phyloP scores from a whole-genome alignment of 2,329 filamentous ascomycete species.

The Colletotrichum lentis region DNA sequence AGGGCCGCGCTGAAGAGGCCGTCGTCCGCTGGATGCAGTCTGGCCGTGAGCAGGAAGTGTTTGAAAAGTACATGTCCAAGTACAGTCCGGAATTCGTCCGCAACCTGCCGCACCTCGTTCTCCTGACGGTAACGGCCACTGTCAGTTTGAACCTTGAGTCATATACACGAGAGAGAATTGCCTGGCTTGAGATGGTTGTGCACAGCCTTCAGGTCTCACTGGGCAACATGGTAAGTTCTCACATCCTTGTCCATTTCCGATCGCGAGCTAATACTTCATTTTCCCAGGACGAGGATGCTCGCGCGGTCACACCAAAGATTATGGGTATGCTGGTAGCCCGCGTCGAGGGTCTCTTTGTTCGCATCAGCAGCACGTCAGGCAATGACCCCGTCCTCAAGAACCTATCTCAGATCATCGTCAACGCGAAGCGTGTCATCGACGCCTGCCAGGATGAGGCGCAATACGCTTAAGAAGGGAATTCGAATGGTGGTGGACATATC shows the following conservation, averaged over 20 bases:
- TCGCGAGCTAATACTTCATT: slow-evolving; percentile 41
- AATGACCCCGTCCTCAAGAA: slow-evolving; percentile 59
- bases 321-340: slow-evolving; percentile 62
- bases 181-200: slow-evolving; percentile 69
- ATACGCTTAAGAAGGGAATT: slow-evolving; percentile 26
- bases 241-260: not conserved
- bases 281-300: slow-evolving; percentile 61
- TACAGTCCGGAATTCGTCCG: slow-evolving; percentile 62
- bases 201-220: slow-evolving; percentile 60
- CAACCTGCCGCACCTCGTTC: slow-evolving; percentile 66
- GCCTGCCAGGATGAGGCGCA: slow-evolving; percentile 34
- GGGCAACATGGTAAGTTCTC: slow-evolving; percentile 59
- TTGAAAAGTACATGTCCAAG: slow-evolving; percentile 62
- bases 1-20: slow-evolving; percentile 68
- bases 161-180: slow-evolving; percentile 64
- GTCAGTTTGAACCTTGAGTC: slow-evolving; percentile 66
- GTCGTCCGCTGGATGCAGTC: slow-evolving; percentile 74
- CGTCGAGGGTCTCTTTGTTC: slow-evolving; percentile 62
- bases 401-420: slow-evolving; percentile 54
- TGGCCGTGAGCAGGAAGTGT: slow-evolving; percentile 69
- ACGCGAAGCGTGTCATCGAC: slow-evolving; percentile 47
- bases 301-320: slow-evolving; percentile 65
- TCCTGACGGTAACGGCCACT: slow-evolving; percentile 71
- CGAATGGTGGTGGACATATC: slow-evolving; percentile 9
- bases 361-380: slow-evolving; percentile 57